phyloP scores from a whole-genome alignment of 2,329 filamentous ascomycete genomes.

The Aspergillus felis region DNA sequence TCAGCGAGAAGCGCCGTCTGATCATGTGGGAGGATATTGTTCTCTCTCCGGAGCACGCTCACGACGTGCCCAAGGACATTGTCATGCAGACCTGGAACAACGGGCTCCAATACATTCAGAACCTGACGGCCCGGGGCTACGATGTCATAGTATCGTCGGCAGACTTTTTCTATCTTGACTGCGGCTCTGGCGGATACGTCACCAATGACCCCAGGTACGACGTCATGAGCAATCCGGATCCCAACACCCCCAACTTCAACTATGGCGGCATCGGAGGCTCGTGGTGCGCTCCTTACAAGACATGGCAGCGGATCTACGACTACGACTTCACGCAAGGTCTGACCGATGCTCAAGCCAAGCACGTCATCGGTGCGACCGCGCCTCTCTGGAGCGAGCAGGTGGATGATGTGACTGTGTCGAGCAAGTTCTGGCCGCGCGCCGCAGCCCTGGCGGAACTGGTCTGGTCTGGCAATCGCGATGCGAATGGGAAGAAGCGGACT shows the following conservation, averaged over 20 bases:
- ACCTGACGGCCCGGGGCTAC: constrained; percentile 49
- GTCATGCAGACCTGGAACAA: constrained; percentile 56
- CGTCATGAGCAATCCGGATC: constrained; percentile 50
- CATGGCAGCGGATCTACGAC: constrained; percentile 58
- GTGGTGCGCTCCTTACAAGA: constrained; percentile 59
- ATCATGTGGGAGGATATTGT: constrained; percentile 58
- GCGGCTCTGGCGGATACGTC: constrained; percentile 52
- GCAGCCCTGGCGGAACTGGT: constrained; percentile 54
- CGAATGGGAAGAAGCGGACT: constrained; percentile 48
- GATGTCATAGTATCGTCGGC: constrained; percentile 55
- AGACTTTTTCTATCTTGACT: constrained; percentile 57
- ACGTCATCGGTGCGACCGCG: constrained; percentile 50
- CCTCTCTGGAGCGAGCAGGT: constrained; percentile 55
- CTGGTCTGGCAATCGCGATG: constrained; percentile 54
- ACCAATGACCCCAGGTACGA: constrained; percentile 56
- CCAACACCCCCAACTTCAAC: constrained; percentile 49
- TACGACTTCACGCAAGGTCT: constrained; percentile 53
- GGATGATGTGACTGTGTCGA: constrained; percentile 49
- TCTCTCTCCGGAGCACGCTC: constrained; percentile 43
- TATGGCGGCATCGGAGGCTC: constrained; percentile 51
- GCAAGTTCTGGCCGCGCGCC: constrained; percentile 54
- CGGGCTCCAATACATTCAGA: constrained; percentile 49
- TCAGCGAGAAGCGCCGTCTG: constrained; percentile 46
- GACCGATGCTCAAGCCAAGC: constrained; percentile 44
- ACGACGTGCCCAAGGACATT: constrained; percentile 48